Evolutionary conservation across 768 basidiomycete species (phyloP), one percentile per base, ranked within the genome.

Genomic region (Kwoniella dejecticola): DNA sequence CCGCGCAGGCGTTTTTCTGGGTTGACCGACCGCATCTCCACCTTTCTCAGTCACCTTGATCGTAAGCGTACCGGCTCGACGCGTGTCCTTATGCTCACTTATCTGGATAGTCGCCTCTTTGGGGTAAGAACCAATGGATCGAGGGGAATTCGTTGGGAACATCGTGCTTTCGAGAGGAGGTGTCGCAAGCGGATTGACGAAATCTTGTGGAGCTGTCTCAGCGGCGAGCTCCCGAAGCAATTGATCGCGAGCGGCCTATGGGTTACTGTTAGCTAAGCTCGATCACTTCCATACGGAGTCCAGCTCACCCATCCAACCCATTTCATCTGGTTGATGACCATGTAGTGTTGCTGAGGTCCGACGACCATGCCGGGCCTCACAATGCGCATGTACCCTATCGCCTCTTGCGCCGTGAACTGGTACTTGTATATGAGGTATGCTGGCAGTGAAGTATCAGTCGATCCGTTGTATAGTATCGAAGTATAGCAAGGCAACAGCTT

Each of bases 391-490:
- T 94, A 97, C 0, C 89, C 96, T 58, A 98, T 98, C 4, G 89
- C 96, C 80, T 98, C 91, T 52, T 87, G 85, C 1, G 95, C 95
- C 17, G 93, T 91, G 77, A 99, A 99, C 21, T 90, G 91, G 71
- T 97, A 95, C 79, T 97, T 97, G 90, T 96, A 99, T 63, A 96
- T 90, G 57, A 99, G 84, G 82, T 97, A 98, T 8, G 95, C 96
- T 81, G 57, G 8, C n/a, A 31, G 7, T 5, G 40, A 21, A 42
- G 1, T 21, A n/a, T n/a, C n/a, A n/a, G n/a, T n/a, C n/a, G n/a
- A n/a, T n/a, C n/a, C n/a, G n/a, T n/a, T n/a, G n/a, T n/a, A n/a
- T n/a, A n/a, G n/a, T n/a, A n/a, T n/a, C n/a, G n/a, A n/a, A n/a
- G n/a, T n/a, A n/a, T n/a, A n/a, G n/a, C n/a, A n/a, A n/a, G n/a